Percentiles rank a stretch among this genome's conserved stretches.
Conservation (phyloP, 108 stramenopile genomes). For the Stephanodiscus minutulus region DNA sequence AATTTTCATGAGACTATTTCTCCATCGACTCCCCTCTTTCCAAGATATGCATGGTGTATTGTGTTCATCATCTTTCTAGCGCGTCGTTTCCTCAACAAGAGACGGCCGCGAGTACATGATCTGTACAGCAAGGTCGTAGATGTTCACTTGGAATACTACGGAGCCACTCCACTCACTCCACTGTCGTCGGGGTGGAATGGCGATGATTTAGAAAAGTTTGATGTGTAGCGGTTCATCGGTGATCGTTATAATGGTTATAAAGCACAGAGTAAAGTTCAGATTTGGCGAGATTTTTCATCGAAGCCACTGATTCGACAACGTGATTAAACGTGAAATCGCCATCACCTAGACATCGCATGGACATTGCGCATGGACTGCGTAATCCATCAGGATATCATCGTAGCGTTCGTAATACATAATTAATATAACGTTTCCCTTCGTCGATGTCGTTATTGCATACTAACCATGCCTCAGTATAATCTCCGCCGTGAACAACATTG, state of each 20-base stretch:
- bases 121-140: neutral
- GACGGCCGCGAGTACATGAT: constrained; percentile 2
- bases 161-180: neutral
- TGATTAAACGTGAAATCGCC: too few species aligned
- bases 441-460: neutral
- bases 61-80: neutral
- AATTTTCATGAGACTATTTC: neutral
- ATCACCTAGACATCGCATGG: too few species aligned
- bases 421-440: neutral
- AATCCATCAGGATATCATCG: too few species aligned
- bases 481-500: constrained; percentile 73
- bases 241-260: neutral
- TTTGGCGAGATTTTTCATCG: neutral
- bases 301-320: too few species aligned
- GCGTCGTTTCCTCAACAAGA: neutral
- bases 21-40: constrained; percentile 2
- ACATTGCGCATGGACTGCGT: too few species aligned
- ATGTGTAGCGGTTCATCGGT: neutral
- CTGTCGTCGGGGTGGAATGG: constrained; percentile 11
- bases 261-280: neutral
- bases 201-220: constrained; percentile 8
- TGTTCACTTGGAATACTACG: constrained; percentile 4
- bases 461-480: constrained; percentile 20
- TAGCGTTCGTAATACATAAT: neutral
- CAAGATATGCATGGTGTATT: neutral